Percentiles rank a stretch among this genome's conserved stretches.
These are phyloP conservation scores for Phylloporus scabripes DNA, from an alignment of 768 basidiomycete genomes.

Conservation along the genomic window DNA sequence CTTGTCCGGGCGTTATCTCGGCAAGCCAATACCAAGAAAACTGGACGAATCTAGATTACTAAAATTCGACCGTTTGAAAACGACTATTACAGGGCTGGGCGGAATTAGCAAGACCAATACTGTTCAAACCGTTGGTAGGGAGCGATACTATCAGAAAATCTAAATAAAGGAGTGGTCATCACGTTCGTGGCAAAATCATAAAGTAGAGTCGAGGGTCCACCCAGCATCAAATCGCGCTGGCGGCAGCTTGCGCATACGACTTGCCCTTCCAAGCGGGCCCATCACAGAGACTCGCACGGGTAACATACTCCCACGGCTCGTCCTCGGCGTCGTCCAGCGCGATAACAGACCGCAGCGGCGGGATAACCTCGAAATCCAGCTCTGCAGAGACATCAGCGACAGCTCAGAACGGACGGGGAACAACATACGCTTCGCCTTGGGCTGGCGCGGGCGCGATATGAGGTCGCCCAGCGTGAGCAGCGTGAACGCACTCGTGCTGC, in stretches of 20 bases:
- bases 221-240: conserved; percentile 17
- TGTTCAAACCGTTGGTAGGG: conserved; percentile 9
- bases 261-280: conserved; percentile 28
- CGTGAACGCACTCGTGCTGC: conserved; percentile 9
- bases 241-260: conserved; percentile 29
- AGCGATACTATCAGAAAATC: conserved; percentile 2
- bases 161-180: conserved; percentile 12
- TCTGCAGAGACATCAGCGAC: conserved; percentile 9
- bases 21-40: neutral
- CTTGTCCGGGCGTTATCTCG: neutral
- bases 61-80: conserved; percentile 1
- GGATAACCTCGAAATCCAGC: conserved; percentile 27
- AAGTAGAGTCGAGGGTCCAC: neutral
- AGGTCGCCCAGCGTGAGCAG: conserved; percentile 26
- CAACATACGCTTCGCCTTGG: conserved; percentile 24
- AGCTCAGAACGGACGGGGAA: neutral
- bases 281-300: conserved; percentile 25
- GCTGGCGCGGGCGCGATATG: conserved; percentile 19
- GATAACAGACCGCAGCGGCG: conserved; percentile 29
- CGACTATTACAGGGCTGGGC: conserved; percentile 5
- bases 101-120: conserved; percentile 13
- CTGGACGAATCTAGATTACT: conserved; percentile 11
- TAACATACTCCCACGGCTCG: conserved; percentile 31
- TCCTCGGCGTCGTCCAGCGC: conserved; percentile 29
- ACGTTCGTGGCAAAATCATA: conserved; percentile 2